Evolutionary conservation across 139 green algal genomes (phyloP).

Genomic region (Nannochloris sp.): DNA sequence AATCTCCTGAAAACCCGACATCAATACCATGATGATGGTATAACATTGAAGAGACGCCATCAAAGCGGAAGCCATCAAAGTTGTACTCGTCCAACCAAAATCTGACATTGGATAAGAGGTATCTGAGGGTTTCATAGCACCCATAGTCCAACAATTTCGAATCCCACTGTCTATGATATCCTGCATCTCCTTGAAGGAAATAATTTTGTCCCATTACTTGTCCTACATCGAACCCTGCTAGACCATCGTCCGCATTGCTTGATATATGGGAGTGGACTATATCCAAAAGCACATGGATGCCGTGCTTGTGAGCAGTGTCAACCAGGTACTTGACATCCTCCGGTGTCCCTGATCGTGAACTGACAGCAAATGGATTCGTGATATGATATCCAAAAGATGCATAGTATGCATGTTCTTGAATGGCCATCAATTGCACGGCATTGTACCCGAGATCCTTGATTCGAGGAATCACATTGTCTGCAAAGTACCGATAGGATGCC

Average conservation of each 20-base stretch:
- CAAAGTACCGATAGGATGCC: slow-evolving; percentile 74
- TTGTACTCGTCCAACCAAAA: slow-evolving; percentile 92
- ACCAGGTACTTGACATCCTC: slow-evolving; percentile 89
- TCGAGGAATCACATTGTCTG: slow-evolving; percentile 70
- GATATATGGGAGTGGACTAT: slow-evolving; percentile 87
- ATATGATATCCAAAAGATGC: slow-evolving; percentile 92
- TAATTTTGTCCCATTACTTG: slow-evolving; percentile 68
- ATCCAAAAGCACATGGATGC: slow-evolving; percentile 84
- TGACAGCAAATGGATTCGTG: slow-evolving; percentile 83
- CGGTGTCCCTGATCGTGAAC: slow-evolving; percentile 65
- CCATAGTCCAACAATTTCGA: slow-evolving; percentile 80
- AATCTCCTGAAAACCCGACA: slow-evolving; percentile 71
- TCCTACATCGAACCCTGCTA: slow-evolving; percentile 88
- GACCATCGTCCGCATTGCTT: slow-evolving; percentile 76
- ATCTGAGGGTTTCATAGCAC: slow-evolving; percentile 71
- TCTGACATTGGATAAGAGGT: slow-evolving; percentile 88
- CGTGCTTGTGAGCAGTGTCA: slow-evolving; percentile 82
- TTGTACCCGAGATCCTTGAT: slow-evolving; percentile 81
- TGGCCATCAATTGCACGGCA: slow-evolving; percentile 82
- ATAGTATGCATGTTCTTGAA: slow-evolving; percentile 94
- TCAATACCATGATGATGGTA: slow-evolving; percentile 95
- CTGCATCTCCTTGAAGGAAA: slow-evolving; percentile 70
- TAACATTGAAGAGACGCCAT: slow-evolving; percentile 96
- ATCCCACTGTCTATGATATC: slow-evolving; percentile 91
- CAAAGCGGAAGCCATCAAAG: slow-evolving; percentile 94